Evolutionary conservation across 2,329 filamentous ascomycete species (phyloP).

Genomic region (Cercospora nicotianae): DNA sequence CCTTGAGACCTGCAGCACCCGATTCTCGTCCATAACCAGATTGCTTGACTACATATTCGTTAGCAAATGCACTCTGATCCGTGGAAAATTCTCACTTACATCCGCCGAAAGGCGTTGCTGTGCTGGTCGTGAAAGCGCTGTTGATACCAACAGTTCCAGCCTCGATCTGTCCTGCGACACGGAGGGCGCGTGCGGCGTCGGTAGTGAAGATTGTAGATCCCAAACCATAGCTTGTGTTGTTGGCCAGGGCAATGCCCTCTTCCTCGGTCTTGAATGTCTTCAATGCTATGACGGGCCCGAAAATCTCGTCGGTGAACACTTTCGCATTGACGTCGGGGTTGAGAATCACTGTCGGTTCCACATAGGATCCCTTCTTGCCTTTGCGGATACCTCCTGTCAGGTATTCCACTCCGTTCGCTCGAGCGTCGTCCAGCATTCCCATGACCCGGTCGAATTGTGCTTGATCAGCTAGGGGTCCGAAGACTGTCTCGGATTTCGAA

Average conservation of each 20-base stretch:
- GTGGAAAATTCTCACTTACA: background rate
- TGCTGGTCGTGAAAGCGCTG: background rate
- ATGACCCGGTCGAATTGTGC: constrained; percentile 69
- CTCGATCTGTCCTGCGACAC: constrained; percentile 51
- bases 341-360: constrained; percentile 53
- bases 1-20: constrained; percentile 15
- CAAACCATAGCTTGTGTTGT: constrained; percentile 79
- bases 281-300: constrained; percentile 73
- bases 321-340: constrained; percentile 65
- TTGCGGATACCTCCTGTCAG: constrained; percentile 4
- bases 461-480: constrained; percentile 72
- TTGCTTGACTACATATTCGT: constrained; percentile 14
- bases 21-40: constrained; percentile 21
- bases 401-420: constrained; percentile 23
- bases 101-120: constrained; percentile 16
- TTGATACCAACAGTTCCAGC: constrained; percentile 47
- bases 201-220: constrained; percentile 69
- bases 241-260: constrained; percentile 70
- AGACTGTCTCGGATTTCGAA: constrained; percentile 67
- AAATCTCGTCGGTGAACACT: constrained; percentile 65
- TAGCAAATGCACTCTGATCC: background rate
- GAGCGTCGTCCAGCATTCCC: constrained; percentile 69
- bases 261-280: constrained; percentile 65
- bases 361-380: background rate
- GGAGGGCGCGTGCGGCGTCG: constrained; percentile 55